These are phyloP conservation scores for Pythium rishiriense DNA, from an alignment of 352 stramenopile species.

Conservation along the genomic window DNA sequence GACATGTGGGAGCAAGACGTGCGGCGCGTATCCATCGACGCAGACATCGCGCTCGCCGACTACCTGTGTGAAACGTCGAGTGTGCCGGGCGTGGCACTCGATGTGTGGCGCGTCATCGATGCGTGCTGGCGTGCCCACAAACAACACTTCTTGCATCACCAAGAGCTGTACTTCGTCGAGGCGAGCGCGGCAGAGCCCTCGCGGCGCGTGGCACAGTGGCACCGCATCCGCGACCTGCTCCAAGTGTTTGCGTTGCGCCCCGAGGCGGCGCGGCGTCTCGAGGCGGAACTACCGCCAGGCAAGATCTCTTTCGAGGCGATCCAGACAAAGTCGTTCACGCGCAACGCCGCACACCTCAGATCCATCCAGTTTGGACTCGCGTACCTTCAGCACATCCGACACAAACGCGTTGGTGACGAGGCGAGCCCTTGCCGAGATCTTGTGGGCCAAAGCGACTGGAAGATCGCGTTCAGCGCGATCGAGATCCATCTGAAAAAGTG, in stretches of 20 bases:
- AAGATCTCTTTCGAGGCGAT: background rate
- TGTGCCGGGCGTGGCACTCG: conserved; percentile 43
- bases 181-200: background rate
- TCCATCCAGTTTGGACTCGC: conserved; percentile 18
- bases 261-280: conserved; percentile 33
- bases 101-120: conserved; percentile 63
- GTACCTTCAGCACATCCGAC: conserved; percentile 13
- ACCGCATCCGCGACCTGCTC: conserved; percentile 32
- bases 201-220: conserved; percentile 33
- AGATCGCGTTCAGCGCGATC: conserved; percentile 64
- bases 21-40: conserved; percentile 7
- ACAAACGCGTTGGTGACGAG: background rate
- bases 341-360: background rate
- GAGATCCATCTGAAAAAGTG: conserved; percentile 61
- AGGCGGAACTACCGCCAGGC: conserved; percentile 13
- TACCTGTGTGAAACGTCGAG: conserved; percentile 36
- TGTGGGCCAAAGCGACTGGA: conserved; percentile 60
- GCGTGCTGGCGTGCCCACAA: conserved; percentile 65
- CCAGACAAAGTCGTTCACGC: background rate
- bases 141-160: conserved; percentile 62
- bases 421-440: conserved; percentile 33
- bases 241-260: conserved; percentile 60
- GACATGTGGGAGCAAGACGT: conserved; percentile 53
- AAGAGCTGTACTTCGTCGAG: conserved; percentile 60
- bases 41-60: conserved; percentile 39